Conservation (phyloP, 108 stramenopile genomes). For the Skeletonema tropicum region DNA sequence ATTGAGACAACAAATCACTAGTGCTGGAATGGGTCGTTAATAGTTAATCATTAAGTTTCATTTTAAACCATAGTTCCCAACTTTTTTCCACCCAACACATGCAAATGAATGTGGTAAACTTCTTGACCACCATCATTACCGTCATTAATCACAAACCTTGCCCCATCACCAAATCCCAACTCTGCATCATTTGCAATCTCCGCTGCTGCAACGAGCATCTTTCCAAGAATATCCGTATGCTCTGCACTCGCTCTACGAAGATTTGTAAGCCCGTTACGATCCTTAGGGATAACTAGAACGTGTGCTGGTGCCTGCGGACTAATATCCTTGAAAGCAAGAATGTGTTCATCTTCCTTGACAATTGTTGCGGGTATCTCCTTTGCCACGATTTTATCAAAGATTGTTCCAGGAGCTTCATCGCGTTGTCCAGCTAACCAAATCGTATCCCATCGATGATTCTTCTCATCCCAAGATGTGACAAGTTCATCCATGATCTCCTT, state of each 20-base stretch:
- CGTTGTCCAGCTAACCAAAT: constrained; percentile 82
- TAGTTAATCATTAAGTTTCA: background rate
- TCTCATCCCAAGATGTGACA: constrained; percentile 58
- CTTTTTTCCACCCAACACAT: constrained; percentile 87
- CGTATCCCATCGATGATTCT: constrained; percentile 78
- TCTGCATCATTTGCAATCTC: constrained; percentile 87
- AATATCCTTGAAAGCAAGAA: constrained; percentile 97
- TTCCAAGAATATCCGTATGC: constrained; percentile 92
- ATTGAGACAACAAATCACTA: constrained; percentile 82
- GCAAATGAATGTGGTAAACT: constrained; percentile 94
- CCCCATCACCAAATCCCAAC: constrained; percentile 84
- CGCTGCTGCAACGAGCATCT: constrained; percentile 90
- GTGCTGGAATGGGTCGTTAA: constrained; percentile 12
- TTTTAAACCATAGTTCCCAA: constrained; percentile 28
- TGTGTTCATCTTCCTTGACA: constrained; percentile 93
- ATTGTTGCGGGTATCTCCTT: constrained; percentile 91
- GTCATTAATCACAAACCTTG: constrained; percentile 95
- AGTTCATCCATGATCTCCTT: constrained; percentile 66
- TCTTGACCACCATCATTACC: constrained; percentile 92
- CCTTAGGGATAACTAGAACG: constrained; percentile 97
- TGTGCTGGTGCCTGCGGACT: constrained; percentile 94
- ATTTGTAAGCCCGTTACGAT: constrained; percentile 87
- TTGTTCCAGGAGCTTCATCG: constrained; percentile 76
- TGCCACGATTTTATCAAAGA: constrained; percentile 96
- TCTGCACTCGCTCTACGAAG: constrained; percentile 84